A percentile compares a stretch with the other conserved stretches of the same genome.
These are phyloP conservation scores for Ceratobasidium sp. DNA, from an alignment of 1,284 basidiomycete species.

Conservation along the genomic window DNA sequence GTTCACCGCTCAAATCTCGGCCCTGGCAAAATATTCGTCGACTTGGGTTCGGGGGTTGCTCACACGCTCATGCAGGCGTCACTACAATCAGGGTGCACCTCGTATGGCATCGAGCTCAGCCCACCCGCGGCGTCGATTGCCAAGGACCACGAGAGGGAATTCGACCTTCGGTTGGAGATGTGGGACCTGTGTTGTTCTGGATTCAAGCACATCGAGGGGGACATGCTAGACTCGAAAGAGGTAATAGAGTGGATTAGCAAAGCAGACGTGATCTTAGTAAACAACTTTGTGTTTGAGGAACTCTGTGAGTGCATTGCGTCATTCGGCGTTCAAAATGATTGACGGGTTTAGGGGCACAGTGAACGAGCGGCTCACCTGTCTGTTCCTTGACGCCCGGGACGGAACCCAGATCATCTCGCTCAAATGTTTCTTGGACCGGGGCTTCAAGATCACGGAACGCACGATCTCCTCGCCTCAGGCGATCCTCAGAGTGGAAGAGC, in stretches of 20 bases:
- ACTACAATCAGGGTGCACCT: conserved; percentile 49
- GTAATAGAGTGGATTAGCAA: conserved; percentile 48
- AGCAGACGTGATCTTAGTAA: conserved; percentile 50
- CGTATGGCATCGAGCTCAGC: conserved; percentile 49
- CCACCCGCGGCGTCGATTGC: conserved; percentile 47
- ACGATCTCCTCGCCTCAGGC: conserved; percentile 47
- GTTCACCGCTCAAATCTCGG: conserved; percentile 46
- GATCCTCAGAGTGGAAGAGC: conserved; percentile 47
- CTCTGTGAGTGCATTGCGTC: conserved; percentile 45
- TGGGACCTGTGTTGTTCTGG: conserved; percentile 48
- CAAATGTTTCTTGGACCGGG: conserved; percentile 47
- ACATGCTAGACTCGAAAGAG: conserved; percentile 47
- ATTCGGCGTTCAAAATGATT: conserved; percentile 7
- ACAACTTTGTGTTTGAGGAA: conserved; percentile 49
- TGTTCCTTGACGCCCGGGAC: conserved; percentile 49
- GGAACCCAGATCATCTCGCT: conserved; percentile 48
- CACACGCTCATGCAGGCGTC: conserved; percentile 50
- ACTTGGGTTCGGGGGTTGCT: conserved; percentile 49
- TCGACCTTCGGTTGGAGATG: conserved; percentile 46
- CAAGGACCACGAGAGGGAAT: conserved; percentile 47
- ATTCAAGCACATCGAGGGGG: conserved; percentile 46
- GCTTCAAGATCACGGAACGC: conserved; percentile 48
- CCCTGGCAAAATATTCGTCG: conserved; percentile 48
- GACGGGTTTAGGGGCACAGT: conserved; percentile 35
- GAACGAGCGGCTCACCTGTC: conserved; percentile 48